A percentile compares a stretch with the other conserved stretches of the same genome.
These are phyloP conservation scores for Allantophomopsis cytisporea DNA, from an alignment of 2,329 filamentous ascomycete genomes.

Conservation along the genomic window DNA sequence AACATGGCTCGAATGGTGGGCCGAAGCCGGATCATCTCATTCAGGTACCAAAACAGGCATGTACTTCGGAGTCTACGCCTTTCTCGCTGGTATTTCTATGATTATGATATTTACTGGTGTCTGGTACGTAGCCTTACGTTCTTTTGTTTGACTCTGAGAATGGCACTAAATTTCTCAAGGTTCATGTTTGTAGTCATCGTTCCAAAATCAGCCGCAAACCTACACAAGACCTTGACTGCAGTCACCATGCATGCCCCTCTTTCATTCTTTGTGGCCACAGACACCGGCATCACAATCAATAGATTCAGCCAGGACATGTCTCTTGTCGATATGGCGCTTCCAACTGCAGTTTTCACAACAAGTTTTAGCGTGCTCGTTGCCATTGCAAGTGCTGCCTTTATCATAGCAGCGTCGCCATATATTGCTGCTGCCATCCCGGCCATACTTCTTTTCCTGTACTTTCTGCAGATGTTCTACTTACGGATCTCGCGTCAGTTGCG, in stretches of 20 bases:
- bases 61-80: slow-evolving; percentile 9
- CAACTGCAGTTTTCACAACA: slow-evolving; percentile 14
- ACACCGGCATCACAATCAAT: slow-evolving; percentile 6
- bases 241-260: neutral
- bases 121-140: no score
- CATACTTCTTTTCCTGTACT: slow-evolving; percentile 2
- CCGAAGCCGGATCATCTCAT: neutral
- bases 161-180: no score
- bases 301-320: slow-evolving; percentile 15
- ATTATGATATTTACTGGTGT: no score
- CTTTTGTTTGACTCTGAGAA: no score
- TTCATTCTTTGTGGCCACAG: slow-evolving; percentile 5
- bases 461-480: slow-evolving; percentile 26
- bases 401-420: slow-evolving; percentile 18
- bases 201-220: neutral
- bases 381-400: slow-evolving; percentile 19
- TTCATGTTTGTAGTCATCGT: no score
- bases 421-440: slow-evolving; percentile 9
- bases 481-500: slow-evolving; percentile 32
- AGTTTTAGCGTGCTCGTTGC: slow-evolving; percentile 19
- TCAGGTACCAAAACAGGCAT: neutral
- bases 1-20: neutral
- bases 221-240: neutral
- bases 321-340: slow-evolving; percentile 15
- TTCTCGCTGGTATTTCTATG: neutral